Conservation (phyloP, 768 basidiomycete species). For the Leccinum disarticulatum region DNA sequence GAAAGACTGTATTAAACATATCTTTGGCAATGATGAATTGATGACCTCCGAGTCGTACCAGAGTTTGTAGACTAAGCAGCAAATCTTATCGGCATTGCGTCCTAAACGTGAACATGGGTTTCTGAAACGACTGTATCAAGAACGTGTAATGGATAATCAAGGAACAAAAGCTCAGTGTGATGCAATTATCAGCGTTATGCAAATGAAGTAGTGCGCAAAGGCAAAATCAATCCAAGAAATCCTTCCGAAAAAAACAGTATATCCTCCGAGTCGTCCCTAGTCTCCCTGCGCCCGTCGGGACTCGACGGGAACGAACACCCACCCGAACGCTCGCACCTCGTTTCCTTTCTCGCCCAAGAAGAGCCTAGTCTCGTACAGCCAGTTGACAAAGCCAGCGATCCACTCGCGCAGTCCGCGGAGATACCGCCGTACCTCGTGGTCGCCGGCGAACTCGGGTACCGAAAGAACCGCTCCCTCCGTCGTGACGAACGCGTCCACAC, state of each 20-base stretch:
- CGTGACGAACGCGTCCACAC: slow-evolving; percentile 28
- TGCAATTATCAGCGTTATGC: background rate
- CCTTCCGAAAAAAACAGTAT: background rate
- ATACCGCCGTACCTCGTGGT: slow-evolving; percentile 37
- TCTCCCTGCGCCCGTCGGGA: background rate
- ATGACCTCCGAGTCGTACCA: too few species aligned
- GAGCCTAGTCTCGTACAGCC: slow-evolving; percentile 62
- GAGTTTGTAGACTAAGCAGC: background rate
- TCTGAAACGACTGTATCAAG: background rate
- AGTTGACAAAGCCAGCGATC: slow-evolving; percentile 59
- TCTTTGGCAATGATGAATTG: too few species aligned
- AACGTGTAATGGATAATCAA: background rate
- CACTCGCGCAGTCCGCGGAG: slow-evolving; percentile 54
- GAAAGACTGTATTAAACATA: too few species aligned
- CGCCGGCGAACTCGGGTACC: slow-evolving; percentile 10
- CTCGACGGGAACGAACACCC: slow-evolving; percentile 51
- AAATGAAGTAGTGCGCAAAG: too few species aligned
- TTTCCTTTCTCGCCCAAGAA: slow-evolving; percentile 58
- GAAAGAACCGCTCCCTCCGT: slow-evolving; percentile 23
- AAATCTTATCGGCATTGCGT: background rate
- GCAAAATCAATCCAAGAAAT: background rate
- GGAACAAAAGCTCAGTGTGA: background rate
- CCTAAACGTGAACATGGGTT: background rate
- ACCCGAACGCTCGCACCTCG: slow-evolving; percentile 59
- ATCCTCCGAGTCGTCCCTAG: background rate